A percentile compares a stretch with the other conserved stretches of the same genome.
Evolutionary conservation across 192 early-diverging fungal species (phyloP).

Genomic region (Spinellus fusiger): DNA sequence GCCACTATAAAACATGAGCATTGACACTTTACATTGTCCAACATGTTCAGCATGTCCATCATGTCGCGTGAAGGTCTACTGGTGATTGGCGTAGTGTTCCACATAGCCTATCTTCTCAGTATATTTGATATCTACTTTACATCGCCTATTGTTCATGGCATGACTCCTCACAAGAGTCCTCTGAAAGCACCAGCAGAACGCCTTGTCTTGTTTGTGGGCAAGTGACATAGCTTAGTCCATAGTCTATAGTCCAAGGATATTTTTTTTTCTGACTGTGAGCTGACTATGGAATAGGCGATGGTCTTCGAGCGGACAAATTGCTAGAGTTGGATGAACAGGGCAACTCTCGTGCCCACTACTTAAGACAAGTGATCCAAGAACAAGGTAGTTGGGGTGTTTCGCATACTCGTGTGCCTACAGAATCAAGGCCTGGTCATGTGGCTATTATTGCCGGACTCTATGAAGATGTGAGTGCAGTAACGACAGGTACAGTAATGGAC

Average conservation of each 20-base stretch:
- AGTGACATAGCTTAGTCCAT: neutral
- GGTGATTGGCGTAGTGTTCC: constrained; percentile 84
- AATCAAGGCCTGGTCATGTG: constrained; percentile 95
- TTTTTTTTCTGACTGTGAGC: neutral
- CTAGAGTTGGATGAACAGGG: constrained; percentile 59
- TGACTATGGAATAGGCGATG: constrained; percentile 62
- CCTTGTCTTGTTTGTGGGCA: constrained; percentile 82
- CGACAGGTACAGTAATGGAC: constrained; percentile 56
- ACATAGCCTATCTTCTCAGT: constrained; percentile 81
- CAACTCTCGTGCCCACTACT: constrained; percentile 51
- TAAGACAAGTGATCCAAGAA: constrained; percentile 50
- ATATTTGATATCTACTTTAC: constrained; percentile 99
- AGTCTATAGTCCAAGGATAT: neutral
- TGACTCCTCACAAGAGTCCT: constrained; percentile 76
- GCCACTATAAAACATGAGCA: too few relatives aligned
- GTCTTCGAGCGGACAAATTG: constrained; percentile 88
- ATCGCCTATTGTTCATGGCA: constrained; percentile 96
- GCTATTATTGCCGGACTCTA: constrained; percentile 97
- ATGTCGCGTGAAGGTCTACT: constrained; percentile 47
- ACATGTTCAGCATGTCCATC: too few relatives aligned
- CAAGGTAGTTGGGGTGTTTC: constrained; percentile 77
- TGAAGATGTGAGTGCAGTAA: constrained; percentile 97
- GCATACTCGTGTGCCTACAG: constrained; percentile 92
- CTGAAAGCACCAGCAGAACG: constrained; percentile 75
- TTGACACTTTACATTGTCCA: too few relatives aligned